phyloP scores from a whole-genome alignment of 257 asterid species.

The Jacaranda mimosifolia region DNA sequence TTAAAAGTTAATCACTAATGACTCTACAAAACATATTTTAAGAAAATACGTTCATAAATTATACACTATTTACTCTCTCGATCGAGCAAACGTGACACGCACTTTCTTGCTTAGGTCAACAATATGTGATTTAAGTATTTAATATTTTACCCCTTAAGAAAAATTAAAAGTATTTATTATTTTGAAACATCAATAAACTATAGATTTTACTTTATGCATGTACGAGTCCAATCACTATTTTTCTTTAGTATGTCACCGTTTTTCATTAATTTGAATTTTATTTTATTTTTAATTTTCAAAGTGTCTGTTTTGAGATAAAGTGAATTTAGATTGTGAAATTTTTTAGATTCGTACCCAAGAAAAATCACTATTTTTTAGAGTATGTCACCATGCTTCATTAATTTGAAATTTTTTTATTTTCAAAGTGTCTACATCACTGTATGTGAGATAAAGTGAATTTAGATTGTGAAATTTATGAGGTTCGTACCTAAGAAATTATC shows the following conservation, averaged over 20 bases:
- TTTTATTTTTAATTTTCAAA: neutral
- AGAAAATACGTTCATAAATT: neutral
- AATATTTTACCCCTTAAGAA: neutral
- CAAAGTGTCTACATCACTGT: neutral
- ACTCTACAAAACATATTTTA: neutral
- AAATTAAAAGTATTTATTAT: neutral
- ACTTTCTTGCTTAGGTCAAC: constrained; percentile 42
- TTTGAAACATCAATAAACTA: constrained; percentile 9
- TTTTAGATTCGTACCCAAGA: no score
- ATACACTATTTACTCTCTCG: neutral
- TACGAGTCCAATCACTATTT: constrained; percentile 18
- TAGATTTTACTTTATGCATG: neutral
- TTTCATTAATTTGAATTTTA: neutral
- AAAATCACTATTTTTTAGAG: constrained; percentile 1
- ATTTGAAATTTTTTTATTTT: neutral
- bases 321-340: neutral
- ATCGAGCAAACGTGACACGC: constrained; percentile 44
- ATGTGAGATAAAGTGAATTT: no score
- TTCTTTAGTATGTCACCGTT: neutral
- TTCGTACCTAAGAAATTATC: no score
- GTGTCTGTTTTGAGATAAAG: no score
- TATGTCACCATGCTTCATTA: neutral
- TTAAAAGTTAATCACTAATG: neutral
- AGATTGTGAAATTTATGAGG: neutral
- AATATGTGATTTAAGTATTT: neutral